Base-by-base conservation (phyloP, 2,329 filamentous ascomycete genomes). In the Onygena corvina region DNA sequence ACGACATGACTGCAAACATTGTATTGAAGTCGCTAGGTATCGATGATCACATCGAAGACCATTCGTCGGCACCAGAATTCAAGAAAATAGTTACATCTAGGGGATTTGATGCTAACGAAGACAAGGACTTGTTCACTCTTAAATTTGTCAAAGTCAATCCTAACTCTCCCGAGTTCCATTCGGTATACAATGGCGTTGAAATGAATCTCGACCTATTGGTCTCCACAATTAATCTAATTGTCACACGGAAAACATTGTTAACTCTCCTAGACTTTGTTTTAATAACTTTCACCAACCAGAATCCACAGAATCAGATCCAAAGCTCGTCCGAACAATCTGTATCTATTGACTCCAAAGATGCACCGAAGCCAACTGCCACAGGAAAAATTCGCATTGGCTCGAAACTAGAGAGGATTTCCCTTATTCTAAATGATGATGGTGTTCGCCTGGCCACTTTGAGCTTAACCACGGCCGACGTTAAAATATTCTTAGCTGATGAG, bases 61-160 rank as follows among this genome's bases (percentile, higher is more conserved):
- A 90, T 48, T 81, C 88, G 0, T 72, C 86, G 0, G 49, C 51
- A 18, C 83, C 84, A 5, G 90, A 96, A 60, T 98, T 99, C 73
- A 94, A 92, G 67, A 90, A 90, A 21, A 93, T 99, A 46, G 80
- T 99, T n/a, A 94, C 89, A 0, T 95, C 92, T 1, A 90, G 94
- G 60, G 80, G 83, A 21, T 76, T 74, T 34, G 70, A 75, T 50
- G 67, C 82, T 40, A 79, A 84, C 51, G 81, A 86, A 53, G 79
- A 85, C 52, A 87, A 80, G 53, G 79, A 93, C 57, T 76, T 98
- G 9, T 86, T 98, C 57, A 80, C 83, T 47, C 76, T 98, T 58
- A 94, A 90, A 60, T 94, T 94, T 59, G 76, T 87, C 52, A 87
- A 84, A 62, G 87, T 96, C 51, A 95, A 92, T 59, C 83, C 79